Evolutionary conservation across 768 basidiomycete species (phyloP).

Genomic region (Lactifluus hygrophoroides): DNA sequence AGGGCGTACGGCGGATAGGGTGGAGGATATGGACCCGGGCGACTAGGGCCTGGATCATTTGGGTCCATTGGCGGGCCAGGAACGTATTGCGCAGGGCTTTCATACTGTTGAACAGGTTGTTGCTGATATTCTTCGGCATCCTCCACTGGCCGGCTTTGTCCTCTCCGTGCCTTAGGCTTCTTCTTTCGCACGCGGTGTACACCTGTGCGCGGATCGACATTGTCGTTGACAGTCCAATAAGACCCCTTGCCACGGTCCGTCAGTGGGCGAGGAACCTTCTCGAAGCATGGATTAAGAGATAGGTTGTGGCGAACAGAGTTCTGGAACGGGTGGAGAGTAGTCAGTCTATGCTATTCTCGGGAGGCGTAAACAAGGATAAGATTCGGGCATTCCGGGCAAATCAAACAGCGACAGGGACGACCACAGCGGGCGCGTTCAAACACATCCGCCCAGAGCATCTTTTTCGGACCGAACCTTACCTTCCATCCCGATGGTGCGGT

Average conservation of each 20-base stretch:
- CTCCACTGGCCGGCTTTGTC: constrained; percentile 23
- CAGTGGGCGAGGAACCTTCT: constrained; percentile 85
- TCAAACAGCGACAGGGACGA: constrained; percentile 41
- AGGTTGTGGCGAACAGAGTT: constrained; percentile 89
- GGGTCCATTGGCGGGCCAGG: constrained; percentile 45
- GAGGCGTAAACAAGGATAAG: constrained; percentile 23
- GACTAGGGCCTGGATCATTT: constrained; percentile 53
- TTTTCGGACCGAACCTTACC: constrained; percentile 37
- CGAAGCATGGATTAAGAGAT: constrained; percentile 84
- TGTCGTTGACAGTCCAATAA: constrained; percentile 89
- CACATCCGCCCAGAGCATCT: constrained; percentile 17
- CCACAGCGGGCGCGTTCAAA: constrained; percentile 46
- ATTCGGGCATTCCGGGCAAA: constrained; percentile 33
- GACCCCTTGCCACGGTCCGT: constrained; percentile 88
- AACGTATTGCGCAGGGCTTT: constrained; percentile 52
- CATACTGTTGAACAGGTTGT: constrained; percentile 39
- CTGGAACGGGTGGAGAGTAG: constrained; percentile 30
- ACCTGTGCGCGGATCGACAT: constrained; percentile 81
- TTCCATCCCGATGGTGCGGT: constrained; percentile 89
- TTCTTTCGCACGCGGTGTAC: constrained; percentile 87
- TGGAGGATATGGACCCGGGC: constrained; percentile 47
- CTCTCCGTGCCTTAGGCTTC: constrained; percentile 59
- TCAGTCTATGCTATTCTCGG: background rate
- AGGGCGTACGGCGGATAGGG: constrained; percentile 51
- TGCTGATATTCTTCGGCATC: constrained; percentile 58